Evolutionary conservation across 148 eudicot genomes (phyloP).

Genomic region (Nepenthes gracilis): DNA sequence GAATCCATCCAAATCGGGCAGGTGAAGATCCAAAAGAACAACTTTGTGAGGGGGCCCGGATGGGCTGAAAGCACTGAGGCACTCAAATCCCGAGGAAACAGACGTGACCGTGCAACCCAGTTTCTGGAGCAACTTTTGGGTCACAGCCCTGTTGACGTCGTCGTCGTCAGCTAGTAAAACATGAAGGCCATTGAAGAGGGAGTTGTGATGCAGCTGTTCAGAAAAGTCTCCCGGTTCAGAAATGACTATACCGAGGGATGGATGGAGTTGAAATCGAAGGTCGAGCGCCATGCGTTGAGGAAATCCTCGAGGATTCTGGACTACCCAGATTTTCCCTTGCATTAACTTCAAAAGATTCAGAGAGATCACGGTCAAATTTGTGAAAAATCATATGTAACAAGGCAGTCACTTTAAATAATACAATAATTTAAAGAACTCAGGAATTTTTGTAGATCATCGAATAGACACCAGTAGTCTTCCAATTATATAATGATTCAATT

Average conservation of each 20-base stretch:
- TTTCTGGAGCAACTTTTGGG: conserved; percentile 52
- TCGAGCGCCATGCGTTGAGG: conserved; percentile 68
- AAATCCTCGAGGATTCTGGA: conserved; percentile 43
- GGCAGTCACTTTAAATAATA: too few species aligned
- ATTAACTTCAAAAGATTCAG: conserved; percentile 41
- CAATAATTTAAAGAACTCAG: too few species aligned
- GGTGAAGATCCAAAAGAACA: conserved; percentile 56
- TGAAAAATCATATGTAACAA: not conserved
- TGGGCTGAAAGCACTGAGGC: conserved; percentile 40
- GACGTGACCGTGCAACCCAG: conserved; percentile 54
- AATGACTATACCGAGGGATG: conserved; percentile 30
- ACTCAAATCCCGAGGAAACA: conserved; percentile 66
- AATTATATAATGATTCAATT: too few species aligned
- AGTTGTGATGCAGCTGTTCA: conserved; percentile 16
- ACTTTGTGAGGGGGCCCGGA: conserved; percentile 31
- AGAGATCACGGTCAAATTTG: not conserved
- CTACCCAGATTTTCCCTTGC: conserved; percentile 82
- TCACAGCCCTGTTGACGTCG: conserved; percentile 61
- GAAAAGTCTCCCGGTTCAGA: conserved; percentile 46
- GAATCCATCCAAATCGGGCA: conserved; percentile 56
- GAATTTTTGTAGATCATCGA: too few species aligned
- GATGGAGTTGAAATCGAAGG: conserved; percentile 51
- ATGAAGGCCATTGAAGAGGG: conserved; percentile 48
- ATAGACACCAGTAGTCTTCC: too few species aligned
- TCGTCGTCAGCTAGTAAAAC: conserved; percentile 73